A percentile compares a stretch with the other conserved stretches of the same genome.
phyloP scores from a whole-genome alignment of 2,329 filamentous ascomycete species.

The Microascus cirrosus region DNA sequence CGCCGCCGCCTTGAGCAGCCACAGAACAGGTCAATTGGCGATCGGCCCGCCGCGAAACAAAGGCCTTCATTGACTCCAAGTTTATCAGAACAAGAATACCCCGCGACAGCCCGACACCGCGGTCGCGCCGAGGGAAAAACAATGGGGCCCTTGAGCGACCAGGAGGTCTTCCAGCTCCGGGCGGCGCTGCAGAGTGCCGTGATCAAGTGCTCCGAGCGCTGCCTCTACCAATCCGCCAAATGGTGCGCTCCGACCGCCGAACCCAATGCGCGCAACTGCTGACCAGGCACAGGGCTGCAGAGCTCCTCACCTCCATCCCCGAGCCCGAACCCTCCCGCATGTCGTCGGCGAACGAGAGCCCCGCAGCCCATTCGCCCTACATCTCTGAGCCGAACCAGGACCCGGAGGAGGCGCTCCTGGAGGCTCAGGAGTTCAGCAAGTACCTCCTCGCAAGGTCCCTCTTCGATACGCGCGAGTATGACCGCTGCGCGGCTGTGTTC shows the following conservation, averaged over 20 bases:
- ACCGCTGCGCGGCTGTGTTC: conserved; percentile 84
- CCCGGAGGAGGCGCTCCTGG: conserved; percentile 61
- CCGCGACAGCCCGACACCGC: background rate
- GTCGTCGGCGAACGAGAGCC: conserved; percentile 13
- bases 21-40: too few species aligned
- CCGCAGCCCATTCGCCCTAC: conserved; percentile 28
- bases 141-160: conserved; percentile 31
- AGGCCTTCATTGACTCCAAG: too few species aligned
- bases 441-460: conserved; percentile 88
- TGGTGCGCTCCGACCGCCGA: conserved; percentile 45
- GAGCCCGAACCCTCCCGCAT: conserved; percentile 46
- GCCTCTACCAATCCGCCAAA: conserved; percentile 92
- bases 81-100: background rate
- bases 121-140: background rate
- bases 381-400: conserved; percentile 50
- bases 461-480: conserved; percentile 91
- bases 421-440: conserved; percentile 67
- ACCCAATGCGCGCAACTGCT: background rate
- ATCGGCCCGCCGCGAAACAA: too few species aligned
- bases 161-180: conserved; percentile 54
- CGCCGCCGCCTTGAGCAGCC: too few species aligned
- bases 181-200: conserved; percentile 73
- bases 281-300: conserved; percentile 63
- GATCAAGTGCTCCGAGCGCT: conserved; percentile 84
- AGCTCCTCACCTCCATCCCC: conserved; percentile 77